A percentile compares a stretch with the other conserved stretches of the same genome.
These are phyloP conservation scores for Lolium rigidum DNA, from an alignment of 176 grass and related monocot genomes.

Conservation along the genomic window DNA sequence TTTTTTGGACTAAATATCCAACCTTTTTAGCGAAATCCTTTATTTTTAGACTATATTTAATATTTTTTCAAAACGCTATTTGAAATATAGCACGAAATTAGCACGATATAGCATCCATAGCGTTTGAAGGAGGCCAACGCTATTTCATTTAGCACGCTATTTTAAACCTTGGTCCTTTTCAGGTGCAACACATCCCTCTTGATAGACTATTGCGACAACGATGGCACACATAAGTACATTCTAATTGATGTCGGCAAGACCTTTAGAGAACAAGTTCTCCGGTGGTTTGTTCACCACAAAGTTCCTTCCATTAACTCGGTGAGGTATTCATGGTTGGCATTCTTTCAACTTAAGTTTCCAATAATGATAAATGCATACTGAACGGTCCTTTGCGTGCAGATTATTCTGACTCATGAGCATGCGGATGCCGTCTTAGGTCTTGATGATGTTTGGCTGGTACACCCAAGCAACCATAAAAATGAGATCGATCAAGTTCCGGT, in stretches of 20 bases:
- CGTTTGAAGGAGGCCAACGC: too few species aligned
- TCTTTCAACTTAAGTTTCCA: neutral
- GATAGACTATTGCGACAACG: constrained; percentile 72
- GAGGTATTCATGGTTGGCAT: constrained; percentile 12
- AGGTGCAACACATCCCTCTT: constrained; percentile 91
- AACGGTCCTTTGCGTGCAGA: constrained; percentile 47
- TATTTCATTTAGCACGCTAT: too few species aligned
- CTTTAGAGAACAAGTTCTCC: constrained; percentile 83
- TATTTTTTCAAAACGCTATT: too few species aligned
- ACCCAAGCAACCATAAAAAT: constrained; percentile 52
- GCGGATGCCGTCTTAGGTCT: constrained; percentile 91
- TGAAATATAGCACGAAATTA: too few species aligned
- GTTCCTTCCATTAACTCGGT: constrained; percentile 74
- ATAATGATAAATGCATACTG: neutral
- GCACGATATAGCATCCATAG: too few species aligned
- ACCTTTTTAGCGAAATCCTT: too few species aligned
- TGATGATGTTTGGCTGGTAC: constrained; percentile 67
- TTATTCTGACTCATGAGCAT: constrained; percentile 96
- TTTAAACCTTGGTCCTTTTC: too few species aligned
- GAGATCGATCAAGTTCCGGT: constrained; percentile 56
- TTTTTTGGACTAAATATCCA: too few species aligned
- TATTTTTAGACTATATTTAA: too few species aligned
- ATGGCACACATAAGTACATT: constrained; percentile 67
- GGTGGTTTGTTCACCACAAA: constrained; percentile 80
- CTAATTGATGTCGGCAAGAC: constrained; percentile 77